Evolutionary conservation across 495 filamentous ascomycete species (phyloP).

Genomic region (Jackrogersella minutella): DNA sequence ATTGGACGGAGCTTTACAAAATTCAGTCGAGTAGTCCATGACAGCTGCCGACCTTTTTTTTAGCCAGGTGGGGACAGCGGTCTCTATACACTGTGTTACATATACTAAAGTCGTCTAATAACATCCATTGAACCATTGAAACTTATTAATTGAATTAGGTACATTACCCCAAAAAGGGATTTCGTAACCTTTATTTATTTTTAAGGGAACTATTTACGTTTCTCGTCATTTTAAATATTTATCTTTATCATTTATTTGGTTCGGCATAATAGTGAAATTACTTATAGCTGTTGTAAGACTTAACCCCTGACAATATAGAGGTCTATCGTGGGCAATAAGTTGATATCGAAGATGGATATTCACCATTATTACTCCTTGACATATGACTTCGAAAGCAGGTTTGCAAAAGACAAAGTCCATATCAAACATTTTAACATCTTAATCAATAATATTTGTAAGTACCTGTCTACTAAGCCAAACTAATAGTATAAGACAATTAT

Average conservation of each 20-base stretch:
- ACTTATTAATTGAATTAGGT: no score
- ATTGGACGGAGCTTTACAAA: slow-evolving; percentile 27
- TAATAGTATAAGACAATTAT: background rate
- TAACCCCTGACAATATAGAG: background rate
- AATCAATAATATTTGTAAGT: background rate
- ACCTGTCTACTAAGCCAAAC: background rate
- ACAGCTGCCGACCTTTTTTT: slow-evolving; percentile 6
- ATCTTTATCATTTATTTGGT: background rate
- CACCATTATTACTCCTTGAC: no score
- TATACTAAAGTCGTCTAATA: no score
- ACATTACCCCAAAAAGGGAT: slow-evolving; percentile 1
- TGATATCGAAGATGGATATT: background rate
- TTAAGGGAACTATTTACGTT: background rate
- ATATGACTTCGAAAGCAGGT: no score
- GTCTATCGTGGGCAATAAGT: background rate
- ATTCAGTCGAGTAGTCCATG: slow-evolving; percentile 29
- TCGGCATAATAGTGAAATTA: background rate
- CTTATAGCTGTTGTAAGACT: background rate
- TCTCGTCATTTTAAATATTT: slow-evolving; percentile 5
- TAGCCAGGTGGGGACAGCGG: slow-evolving; percentile 1
- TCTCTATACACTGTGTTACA: slow-evolving; percentile 4
- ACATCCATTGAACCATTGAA: no score
- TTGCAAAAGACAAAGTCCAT: no score
- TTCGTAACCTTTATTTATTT: background rate
- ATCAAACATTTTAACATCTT: no score